Conservation (phyloP, 805 yeast genomes). For the Yarrowia yakushimensis region DNA sequence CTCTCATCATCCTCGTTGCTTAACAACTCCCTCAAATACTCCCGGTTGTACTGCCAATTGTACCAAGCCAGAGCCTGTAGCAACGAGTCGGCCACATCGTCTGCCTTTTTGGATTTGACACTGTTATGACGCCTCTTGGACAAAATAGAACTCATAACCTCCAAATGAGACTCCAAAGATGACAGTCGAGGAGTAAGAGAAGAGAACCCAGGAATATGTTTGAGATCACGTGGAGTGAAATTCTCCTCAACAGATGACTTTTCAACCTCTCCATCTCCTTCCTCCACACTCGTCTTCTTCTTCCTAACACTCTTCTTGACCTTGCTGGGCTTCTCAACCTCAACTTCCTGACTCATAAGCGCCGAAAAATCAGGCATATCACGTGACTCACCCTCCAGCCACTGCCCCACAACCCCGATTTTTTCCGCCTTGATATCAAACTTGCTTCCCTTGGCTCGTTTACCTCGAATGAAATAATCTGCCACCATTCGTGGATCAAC, state of each 20-base stretch:
- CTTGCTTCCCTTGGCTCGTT: not conserved
- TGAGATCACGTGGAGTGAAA: not conserved
- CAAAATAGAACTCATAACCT: slow-evolving; percentile 1
- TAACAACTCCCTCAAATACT: not conserved
- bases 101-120: not conserved
- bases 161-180: not conserved
- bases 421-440: slow-evolving; percentile 8
- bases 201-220: not conserved
- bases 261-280: too few relatives aligned
- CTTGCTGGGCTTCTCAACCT: not conserved
- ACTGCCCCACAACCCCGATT: not conserved
- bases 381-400: not conserved
- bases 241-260: too few relatives aligned
- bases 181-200: not conserved
- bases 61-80: slow-evolving; percentile 24
- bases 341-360: not conserved
- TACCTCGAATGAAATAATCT: not conserved
- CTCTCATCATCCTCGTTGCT: not conserved
- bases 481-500: slow-evolving; percentile 2
- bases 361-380: not conserved
- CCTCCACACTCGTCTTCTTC: not conserved
- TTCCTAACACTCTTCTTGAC: not conserved
- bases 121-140: not conserved
- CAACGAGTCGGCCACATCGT: slow-evolving; percentile 16
- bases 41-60: slow-evolving; percentile 9